Evolutionary conservation across 768 basidiomycete species (phyloP).

Genomic region (Mycena capillaripes): DNA sequence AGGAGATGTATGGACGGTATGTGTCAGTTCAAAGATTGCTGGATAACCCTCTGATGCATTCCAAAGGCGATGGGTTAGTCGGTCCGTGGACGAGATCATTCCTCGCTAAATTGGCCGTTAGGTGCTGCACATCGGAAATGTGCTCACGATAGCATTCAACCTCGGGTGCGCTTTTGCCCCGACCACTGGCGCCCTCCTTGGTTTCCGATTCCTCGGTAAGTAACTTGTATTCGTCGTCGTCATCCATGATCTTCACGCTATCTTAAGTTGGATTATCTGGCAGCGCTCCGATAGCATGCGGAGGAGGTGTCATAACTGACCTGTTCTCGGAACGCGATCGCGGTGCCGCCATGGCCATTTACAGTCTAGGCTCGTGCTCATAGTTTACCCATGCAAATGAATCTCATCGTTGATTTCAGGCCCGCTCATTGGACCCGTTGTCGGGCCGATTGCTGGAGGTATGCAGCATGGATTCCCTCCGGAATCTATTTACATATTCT

Average conservation of each 20-base stretch:
- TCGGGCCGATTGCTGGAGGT: slow-evolving; percentile 62
- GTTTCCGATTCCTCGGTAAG: slow-evolving; percentile 69
- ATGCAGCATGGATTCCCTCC: not conserved
- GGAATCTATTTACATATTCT: not conserved
- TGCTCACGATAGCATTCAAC: slow-evolving; percentile 66
- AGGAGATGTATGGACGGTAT: slow-evolving; percentile 38
- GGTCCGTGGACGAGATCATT: not conserved
- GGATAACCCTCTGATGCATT: not conserved
- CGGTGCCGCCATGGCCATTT: slow-evolving; percentile 72
- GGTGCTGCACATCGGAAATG: slow-evolving; percentile 50
- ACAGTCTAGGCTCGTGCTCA: slow-evolving; percentile 65
- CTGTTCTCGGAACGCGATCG: slow-evolving; percentile 69
- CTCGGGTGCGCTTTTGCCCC: slow-evolving; percentile 72
- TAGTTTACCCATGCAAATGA: slow-evolving; percentile 50
- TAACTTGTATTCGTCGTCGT: slow-evolving; percentile 9
- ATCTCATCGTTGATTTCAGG: slow-evolving; percentile 33
- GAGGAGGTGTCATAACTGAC: slow-evolving; percentile 66
- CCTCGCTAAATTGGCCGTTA: not conserved
- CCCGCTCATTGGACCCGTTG: slow-evolving; percentile 34
- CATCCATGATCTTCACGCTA: not conserved
- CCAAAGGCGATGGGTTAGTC: slow-evolving; percentile 30
- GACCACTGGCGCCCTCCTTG: slow-evolving; percentile 57
- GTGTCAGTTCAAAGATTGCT: slow-evolving; percentile 1
- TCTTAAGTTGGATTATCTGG: slow-evolving; percentile 66
- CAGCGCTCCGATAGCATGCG: slow-evolving; percentile 67